phyloP scores from a whole-genome alignment of 805 yeast genomes.

The Wickerhamomyces tratensis region DNA sequence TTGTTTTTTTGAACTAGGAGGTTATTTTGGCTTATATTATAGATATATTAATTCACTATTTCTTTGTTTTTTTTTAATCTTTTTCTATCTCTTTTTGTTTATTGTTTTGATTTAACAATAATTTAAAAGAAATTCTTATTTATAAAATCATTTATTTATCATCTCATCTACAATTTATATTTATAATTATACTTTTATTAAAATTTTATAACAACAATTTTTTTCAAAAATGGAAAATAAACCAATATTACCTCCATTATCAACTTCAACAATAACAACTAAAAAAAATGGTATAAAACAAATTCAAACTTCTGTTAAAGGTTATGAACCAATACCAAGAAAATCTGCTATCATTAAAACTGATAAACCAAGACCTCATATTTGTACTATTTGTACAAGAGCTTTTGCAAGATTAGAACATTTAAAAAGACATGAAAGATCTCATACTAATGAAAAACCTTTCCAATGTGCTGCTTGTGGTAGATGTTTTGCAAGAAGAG shows the following conservation, averaged over 20 bases:
- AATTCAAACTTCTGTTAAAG: slow-evolving; percentile 18
- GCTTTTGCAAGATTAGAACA: slow-evolving; percentile 96
- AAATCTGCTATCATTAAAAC: slow-evolving; percentile 79
- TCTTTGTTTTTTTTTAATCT: too few relatives aligned
- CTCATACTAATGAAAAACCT: slow-evolving; percentile 94
- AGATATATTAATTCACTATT: too few relatives aligned
- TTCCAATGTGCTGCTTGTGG: slow-evolving; percentile 96
- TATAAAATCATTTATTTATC: too few relatives aligned
- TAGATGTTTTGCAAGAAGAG: slow-evolving; percentile 88
- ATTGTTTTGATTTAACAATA: too few relatives aligned
- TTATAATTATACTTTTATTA: too few relatives aligned
- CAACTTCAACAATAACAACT: background rate
- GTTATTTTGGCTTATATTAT: too few relatives aligned
- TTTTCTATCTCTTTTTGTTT: too few relatives aligned
- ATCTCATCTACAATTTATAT: too few relatives aligned
- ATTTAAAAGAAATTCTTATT: too few relatives aligned
- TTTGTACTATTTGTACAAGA: slow-evolving; percentile 84
- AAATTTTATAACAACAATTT: too few relatives aligned
- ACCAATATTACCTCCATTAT: background rate
- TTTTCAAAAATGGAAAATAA: too few relatives aligned
- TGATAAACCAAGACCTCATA: slow-evolving; percentile 89
- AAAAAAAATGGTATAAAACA: slow-evolving; percentile 5
- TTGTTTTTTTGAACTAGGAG: too few relatives aligned
- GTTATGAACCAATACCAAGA: slow-evolving; percentile 68
- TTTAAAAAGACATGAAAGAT: slow-evolving; percentile 84